Conservation (phyloP, 345 rosid species). For the Angophora floribunda region DNA sequence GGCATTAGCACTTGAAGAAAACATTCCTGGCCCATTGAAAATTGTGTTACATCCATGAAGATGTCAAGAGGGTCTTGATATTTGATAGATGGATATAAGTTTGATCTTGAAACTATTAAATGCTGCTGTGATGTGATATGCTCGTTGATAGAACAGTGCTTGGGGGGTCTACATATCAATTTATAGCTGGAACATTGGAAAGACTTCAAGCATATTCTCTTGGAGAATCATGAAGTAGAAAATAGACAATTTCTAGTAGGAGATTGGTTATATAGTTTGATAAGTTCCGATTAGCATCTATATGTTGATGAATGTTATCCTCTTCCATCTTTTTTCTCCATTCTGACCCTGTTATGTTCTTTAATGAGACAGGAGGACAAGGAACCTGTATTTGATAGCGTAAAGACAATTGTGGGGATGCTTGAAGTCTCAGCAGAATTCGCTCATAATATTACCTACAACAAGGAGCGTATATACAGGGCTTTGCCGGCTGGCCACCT, state of each 20-base stretch:
- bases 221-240: background rate
- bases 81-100: background rate
- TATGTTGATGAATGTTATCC: background rate
- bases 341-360: background rate
- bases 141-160: too few species aligned
- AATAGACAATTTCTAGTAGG: background rate
- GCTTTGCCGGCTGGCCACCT: constrained; percentile 89
- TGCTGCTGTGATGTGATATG: background rate
- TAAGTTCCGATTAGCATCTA: background rate
- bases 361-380: constrained; percentile 73
- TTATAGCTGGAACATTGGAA: background rate
- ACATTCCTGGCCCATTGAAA: background rate
- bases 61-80: background rate
- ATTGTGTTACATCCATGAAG: background rate
- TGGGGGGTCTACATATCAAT: background rate
- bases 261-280: background rate
- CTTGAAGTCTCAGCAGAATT: constrained; percentile 93
- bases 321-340: background rate
- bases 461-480: constrained; percentile 48
- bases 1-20: background rate
- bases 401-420: constrained; percentile 77
- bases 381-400: constrained; percentile 87
- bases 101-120: background rate
- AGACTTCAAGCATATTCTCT: background rate
- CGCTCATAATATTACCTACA: constrained; percentile 77